These are phyloP conservation scores for Rostrohypoxylon terebratum DNA, from an alignment of 495 filamentous ascomycete genomes.

Conservation along the genomic window DNA sequence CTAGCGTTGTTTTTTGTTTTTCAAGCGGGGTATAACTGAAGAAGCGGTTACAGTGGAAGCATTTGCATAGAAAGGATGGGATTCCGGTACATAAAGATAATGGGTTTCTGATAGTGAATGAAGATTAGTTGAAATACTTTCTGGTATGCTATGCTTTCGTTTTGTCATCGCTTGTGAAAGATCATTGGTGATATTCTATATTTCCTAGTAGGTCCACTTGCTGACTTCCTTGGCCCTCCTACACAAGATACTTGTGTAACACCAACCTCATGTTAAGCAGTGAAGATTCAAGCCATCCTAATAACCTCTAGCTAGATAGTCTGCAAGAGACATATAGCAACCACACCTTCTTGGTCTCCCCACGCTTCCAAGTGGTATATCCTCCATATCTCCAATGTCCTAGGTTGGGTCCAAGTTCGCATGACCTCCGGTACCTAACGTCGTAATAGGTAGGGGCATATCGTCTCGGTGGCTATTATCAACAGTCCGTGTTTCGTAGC, in stretches of 20 bases:
- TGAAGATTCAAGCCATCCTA: not conserved
- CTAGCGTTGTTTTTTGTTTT: not conserved
- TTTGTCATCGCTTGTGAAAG: not conserved
- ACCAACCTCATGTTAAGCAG: not conserved
- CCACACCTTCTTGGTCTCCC: too few relatives aligned
- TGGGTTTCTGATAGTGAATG: slow-evolving; percentile 31
- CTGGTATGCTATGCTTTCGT: not conserved
- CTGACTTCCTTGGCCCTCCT: too few relatives aligned
- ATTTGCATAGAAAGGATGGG: slow-evolving; percentile 9
- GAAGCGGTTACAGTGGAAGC: slow-evolving; percentile 6
- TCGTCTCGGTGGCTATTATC: not conserved
- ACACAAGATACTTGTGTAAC: not conserved
- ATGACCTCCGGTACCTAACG: not conserved
- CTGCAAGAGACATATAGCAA: not conserved
- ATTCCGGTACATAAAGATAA: slow-evolving; percentile 11
- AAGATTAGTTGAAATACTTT: slow-evolving; percentile 15
- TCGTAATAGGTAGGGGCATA: not conserved
- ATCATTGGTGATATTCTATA: not conserved
- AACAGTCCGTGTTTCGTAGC: not conserved
- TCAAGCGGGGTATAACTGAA: not conserved
- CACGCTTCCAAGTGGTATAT: not conserved
- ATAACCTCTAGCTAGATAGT: not conserved
- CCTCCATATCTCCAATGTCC: not conserved
- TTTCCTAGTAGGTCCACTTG: not conserved
- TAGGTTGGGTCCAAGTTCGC: not conserved